Evolutionary conservation across 2,329 filamentous ascomycete species (phyloP).

Genomic region (Venturia nashicola): DNA sequence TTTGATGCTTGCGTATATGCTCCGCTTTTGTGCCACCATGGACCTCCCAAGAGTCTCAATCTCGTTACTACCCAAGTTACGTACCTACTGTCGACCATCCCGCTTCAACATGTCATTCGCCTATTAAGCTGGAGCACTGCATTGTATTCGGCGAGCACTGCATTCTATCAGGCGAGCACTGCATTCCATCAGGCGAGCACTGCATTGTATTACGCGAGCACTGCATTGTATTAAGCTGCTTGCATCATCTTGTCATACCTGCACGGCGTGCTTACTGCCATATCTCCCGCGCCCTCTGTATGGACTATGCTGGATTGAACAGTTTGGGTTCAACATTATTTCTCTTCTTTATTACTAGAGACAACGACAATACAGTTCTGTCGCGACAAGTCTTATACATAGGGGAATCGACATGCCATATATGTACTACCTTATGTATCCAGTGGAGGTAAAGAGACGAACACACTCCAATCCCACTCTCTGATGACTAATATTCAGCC

Average conservation of each 20-base stretch:
- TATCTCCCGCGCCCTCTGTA: not conserved
- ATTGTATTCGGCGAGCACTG: too few relatives aligned
- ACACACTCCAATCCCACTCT: too few relatives aligned
- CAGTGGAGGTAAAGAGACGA: too few relatives aligned
- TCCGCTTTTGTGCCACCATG: not conserved
- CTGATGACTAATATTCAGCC: too few relatives aligned
- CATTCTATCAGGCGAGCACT: too few relatives aligned
- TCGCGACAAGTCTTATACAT: too few relatives aligned
- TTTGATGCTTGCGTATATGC: not conserved
- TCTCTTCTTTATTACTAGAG: not conserved
- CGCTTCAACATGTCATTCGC: not conserved
- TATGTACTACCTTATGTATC: too few relatives aligned
- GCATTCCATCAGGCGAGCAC: too few relatives aligned
- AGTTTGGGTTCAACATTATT: not conserved
- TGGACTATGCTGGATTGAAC: not conserved
- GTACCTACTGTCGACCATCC: not conserved
- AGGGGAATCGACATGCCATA: too few relatives aligned
- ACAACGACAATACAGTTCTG: too few relatives aligned
- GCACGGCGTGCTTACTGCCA: not conserved
- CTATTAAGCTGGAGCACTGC: not conserved
- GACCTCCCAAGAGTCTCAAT: too few relatives aligned
- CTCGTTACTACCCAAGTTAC: not conserved
- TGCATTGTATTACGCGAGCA: too few relatives aligned
- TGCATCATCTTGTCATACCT: not conserved
- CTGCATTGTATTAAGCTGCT: not conserved